A percentile compares a stretch with the other conserved stretches of the same genome.
These are phyloP conservation scores for Trebouxia gelatinosa DNA, from an alignment of 163 green algal genomes.

Conservation along the genomic window DNA sequence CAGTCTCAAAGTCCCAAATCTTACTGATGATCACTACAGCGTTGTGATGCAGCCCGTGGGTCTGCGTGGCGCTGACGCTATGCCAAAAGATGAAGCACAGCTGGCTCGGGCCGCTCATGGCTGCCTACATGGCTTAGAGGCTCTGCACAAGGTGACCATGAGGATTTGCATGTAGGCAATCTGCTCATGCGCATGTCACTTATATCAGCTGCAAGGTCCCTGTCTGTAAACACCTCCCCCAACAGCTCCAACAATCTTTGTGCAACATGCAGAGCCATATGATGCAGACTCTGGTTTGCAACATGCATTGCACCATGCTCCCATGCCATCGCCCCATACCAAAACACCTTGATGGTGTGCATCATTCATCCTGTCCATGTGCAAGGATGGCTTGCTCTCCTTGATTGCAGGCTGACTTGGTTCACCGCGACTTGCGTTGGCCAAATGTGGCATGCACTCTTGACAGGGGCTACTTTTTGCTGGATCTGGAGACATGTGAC, in stretches of 20 bases:
- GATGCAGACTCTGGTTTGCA: background rate
- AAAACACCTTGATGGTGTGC: no score
- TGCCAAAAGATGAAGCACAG: slow-evolving; percentile 7
- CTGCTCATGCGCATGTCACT: background rate
- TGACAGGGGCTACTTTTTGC: slow-evolving; percentile 4
- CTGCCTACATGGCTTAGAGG: background rate
- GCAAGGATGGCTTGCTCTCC: background rate
- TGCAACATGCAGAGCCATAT: background rate
- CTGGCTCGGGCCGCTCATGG: slow-evolving; percentile 7
- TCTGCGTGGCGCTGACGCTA: slow-evolving; percentile 15
- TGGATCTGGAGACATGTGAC: slow-evolving; percentile 14
- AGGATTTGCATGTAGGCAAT: background rate
- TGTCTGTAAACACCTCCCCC: background rate
- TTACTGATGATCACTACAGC: slow-evolving; percentile 4
- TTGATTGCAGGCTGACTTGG: slow-evolving; percentile 5
- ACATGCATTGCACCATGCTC: background rate
- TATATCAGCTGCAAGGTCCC: background rate
- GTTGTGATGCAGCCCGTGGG: slow-evolving; percentile 6
- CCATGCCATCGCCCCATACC: no score
- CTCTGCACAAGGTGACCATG: background rate
- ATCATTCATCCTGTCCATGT: background rate
- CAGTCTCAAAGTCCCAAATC: background rate
- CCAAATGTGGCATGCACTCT: slow-evolving; percentile 11
- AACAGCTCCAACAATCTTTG: background rate
- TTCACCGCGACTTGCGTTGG: slow-evolving; percentile 26